These are phyloP conservation scores for Begonia loranthoides DNA, from an alignment of 306 rosid genomes.

Conservation along the genomic window DNA sequence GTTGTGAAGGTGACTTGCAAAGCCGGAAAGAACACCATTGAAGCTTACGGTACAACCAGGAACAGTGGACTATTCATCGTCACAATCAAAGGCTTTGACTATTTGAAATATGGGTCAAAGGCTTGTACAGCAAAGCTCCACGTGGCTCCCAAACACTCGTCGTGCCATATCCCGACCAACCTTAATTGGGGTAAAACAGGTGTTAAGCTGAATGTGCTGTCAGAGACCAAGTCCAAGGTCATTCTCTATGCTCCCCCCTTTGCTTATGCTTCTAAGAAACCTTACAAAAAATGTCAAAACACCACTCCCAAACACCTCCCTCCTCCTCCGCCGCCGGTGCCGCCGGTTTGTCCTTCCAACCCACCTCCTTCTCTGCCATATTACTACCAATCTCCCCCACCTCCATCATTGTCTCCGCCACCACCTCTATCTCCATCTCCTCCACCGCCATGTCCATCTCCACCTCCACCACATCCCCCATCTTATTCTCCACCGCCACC, in stretches of 20 bases:
- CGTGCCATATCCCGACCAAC: not conserved
- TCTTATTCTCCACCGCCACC: not conserved
- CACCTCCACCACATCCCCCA: not conserved
- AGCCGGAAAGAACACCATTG: not conserved
- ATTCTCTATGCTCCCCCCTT: not conserved
- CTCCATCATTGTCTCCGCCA: not conserved
- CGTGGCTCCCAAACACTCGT: not conserved
- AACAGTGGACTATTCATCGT: not conserved
- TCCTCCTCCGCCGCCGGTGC: not conserved
- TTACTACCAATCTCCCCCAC: not conserved
- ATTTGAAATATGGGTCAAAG: not conserved
- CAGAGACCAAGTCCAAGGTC: not conserved
- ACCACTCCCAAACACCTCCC: not conserved
- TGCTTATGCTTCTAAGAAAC: not conserved
- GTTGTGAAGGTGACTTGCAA: not conserved
- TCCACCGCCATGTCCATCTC: not conserved
- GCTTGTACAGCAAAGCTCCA: not conserved
- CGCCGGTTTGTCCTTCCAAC: not conserved
- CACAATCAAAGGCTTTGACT: not conserved
- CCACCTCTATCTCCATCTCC: not conserved
- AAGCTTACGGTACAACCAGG: not conserved
- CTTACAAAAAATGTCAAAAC: not conserved
- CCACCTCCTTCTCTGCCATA: not conserved
- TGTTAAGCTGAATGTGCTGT: not conserved
- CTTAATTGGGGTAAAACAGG: not conserved